These are phyloP conservation scores for Prinsepia uniflora DNA, from an alignment of 306 rosid species.

Conservation along the genomic window DNA sequence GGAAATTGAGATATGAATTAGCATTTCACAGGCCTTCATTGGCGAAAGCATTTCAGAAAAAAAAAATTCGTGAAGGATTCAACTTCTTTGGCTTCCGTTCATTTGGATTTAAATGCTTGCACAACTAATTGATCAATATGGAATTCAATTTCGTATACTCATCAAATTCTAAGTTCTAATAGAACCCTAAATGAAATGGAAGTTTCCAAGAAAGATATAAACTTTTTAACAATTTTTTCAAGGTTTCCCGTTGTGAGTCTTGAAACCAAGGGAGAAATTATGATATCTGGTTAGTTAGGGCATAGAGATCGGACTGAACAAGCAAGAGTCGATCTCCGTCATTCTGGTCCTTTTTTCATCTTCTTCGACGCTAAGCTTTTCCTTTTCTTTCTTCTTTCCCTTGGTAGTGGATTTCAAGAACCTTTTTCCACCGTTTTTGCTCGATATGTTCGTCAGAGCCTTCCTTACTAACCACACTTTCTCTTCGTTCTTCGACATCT, in stretches of 20 bases:
- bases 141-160: conserved; percentile 15
- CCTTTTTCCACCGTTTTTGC: conserved; percentile 28
- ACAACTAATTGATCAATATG: conserved; percentile 83
- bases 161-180: background rate
- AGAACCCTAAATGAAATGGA: background rate
- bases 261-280: background rate
- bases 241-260: background rate
- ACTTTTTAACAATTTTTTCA: background rate
- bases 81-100: conserved; percentile 40
- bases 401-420: conserved; percentile 18
- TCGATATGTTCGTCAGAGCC: conserved; percentile 39
- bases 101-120: conserved; percentile 50
- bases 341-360: conserved; percentile 8
- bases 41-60: conserved; percentile 61
- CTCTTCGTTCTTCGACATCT: conserved; percentile 30
- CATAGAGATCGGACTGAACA: conserved; percentile 58
- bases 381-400: conserved; percentile 24
- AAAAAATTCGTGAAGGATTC: conserved; percentile 54
- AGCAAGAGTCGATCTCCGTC: conserved; percentile 46
- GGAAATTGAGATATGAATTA: background rate
- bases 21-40: conserved; percentile 46
- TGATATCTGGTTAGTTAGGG: conserved; percentile 54
- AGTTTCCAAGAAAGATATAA: background rate
- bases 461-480: conserved; percentile 36
- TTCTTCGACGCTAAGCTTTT: conserved; percentile 12